Conservation (phyloP, 768 basidiomycete genomes). For the Phaeotremella fagi region DNA sequence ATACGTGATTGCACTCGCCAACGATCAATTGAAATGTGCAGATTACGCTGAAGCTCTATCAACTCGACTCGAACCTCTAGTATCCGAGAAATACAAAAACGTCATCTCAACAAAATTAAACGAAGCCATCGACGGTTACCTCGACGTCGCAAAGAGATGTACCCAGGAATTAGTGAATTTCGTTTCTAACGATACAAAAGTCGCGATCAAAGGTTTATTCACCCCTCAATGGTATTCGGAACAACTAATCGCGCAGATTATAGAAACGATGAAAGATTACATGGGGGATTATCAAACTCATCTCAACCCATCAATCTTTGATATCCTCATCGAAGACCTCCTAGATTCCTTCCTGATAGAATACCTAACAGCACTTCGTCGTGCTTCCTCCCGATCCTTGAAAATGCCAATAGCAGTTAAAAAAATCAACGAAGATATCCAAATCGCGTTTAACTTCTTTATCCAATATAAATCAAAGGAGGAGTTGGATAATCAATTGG, state of each 20-base stretch:
- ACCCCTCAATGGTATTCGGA: constrained; percentile 75
- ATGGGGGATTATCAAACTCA: constrained; percentile 90
- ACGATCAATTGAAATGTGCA: constrained; percentile 94
- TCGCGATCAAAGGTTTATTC: constrained; percentile 79
- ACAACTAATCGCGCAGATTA: constrained; percentile 75
- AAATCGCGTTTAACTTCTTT: constrained; percentile 74
- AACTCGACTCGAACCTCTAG: constrained; percentile 79
- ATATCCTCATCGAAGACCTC: constrained; percentile 86
- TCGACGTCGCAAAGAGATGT: constrained; percentile 97
- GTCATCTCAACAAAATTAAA: constrained; percentile 81
- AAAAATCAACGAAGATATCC: constrained; percentile 74
- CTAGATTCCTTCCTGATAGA: constrained; percentile 82
- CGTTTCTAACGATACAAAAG: constrained; percentile 89
- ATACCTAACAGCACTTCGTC: constrained; percentile 81
- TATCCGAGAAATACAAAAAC: constrained; percentile 82
- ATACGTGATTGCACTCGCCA: constrained; percentile 92
- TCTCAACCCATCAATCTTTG: constrained; percentile 83
- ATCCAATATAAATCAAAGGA: constrained; percentile 66
- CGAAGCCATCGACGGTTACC: constrained; percentile 94
- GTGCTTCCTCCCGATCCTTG: constrained; percentile 64
- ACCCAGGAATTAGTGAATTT: constrained; percentile 89
- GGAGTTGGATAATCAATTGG: constrained; percentile 77
- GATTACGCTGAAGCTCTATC: constrained; percentile 86
- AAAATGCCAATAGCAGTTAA: constrained; percentile 80
- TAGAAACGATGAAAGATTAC: constrained; percentile 95